These are phyloP conservation scores for Emericellopsis atlantica DNA, from an alignment of 2,329 filamentous ascomycete genomes.

Conservation along the genomic window DNA sequence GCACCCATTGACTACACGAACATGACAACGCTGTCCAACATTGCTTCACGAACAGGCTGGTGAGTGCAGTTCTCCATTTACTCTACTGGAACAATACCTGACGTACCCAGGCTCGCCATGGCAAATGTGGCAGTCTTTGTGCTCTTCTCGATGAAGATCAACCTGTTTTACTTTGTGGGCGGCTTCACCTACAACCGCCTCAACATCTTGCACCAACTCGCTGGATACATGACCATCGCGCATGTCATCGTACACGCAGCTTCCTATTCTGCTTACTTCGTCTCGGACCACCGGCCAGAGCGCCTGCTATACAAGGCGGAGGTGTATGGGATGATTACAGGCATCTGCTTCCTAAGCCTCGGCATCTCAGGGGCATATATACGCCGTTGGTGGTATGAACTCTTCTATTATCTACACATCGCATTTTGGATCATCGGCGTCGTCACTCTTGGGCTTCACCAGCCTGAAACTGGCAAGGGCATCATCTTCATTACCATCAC, in stretches of 20 bases:
- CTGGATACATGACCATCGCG: constrained; percentile 34
- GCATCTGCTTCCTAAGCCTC: constrained; percentile 29
- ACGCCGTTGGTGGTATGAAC: constrained; percentile 37
- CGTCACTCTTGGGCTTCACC: constrained; percentile 36
- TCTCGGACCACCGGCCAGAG: constrained; percentile 9
- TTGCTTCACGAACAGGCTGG: background rate
- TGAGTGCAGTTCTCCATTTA: background rate
- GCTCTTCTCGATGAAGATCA: constrained; percentile 45
- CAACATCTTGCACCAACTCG: constrained; percentile 42
- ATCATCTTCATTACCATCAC: constrained; percentile 28
- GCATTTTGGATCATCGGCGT: constrained; percentile 33
- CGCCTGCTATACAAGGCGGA: constrained; percentile 22
- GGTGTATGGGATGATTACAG: constrained; percentile 35
- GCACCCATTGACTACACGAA: background rate
- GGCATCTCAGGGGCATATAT: constrained; percentile 27
- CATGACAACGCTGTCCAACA: background rate
- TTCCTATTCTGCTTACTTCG: constrained; percentile 29
- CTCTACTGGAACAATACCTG: background rate
- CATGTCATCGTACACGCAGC: constrained; percentile 31
- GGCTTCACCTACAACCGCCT: constrained; percentile 45
- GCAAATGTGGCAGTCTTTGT: constrained; percentile 37
- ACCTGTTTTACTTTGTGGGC: constrained; percentile 38
- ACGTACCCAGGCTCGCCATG: constrained; percentile 19
- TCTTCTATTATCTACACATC: constrained; percentile 42
- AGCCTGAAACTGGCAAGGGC: constrained; percentile 28